These are phyloP conservation scores for Cyberlindnera xylosilytica DNA, from an alignment of 805 yeast species.

Conservation along the genomic window DNA sequence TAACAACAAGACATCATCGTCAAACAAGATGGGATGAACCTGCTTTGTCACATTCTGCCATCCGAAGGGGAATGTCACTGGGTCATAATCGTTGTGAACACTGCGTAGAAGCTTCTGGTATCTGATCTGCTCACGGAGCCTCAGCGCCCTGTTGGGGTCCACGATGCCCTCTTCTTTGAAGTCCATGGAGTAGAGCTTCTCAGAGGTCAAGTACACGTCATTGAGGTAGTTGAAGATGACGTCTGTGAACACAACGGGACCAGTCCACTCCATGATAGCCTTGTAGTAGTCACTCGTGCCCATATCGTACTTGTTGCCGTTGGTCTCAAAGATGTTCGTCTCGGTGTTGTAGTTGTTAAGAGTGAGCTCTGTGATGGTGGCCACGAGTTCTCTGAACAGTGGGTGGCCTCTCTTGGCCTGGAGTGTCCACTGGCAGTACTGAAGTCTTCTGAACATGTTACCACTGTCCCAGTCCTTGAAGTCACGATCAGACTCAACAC, in stretches of 20 bases:
- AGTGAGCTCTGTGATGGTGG: conserved; percentile 50
- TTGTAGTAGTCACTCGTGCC: conserved; percentile 52
- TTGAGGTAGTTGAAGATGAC: conserved; percentile 36
- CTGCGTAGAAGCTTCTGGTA: conserved; percentile 8
- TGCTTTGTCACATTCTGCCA: conserved; percentile 20
- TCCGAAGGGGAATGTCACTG: conserved; percentile 11
- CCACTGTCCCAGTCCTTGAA: conserved; percentile 50
- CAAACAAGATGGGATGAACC: conserved; percentile 16
- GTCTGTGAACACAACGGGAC: conserved; percentile 49
- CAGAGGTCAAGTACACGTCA: conserved; percentile 10
- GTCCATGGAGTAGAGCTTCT: conserved; percentile 3
- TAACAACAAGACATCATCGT: conserved; percentile 66
- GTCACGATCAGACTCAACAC: conserved; percentile 51
- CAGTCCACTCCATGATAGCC: conserved; percentile 55
- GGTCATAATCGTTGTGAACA: conserved; percentile 14
- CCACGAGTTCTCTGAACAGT: conserved; percentile 50
- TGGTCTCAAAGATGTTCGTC: conserved; percentile 23
- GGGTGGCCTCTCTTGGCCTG: conserved; percentile 63
- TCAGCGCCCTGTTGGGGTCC: conserved; percentile 15
- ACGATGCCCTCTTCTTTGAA: conserved; percentile 11
- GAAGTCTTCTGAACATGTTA: conserved; percentile 46
- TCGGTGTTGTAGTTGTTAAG: conserved; percentile 35
- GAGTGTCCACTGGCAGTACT: conserved; percentile 59
- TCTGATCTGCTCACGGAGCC: conserved; percentile 8
- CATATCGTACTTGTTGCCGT: conserved; percentile 31